phyloP scores from a whole-genome alignment of 371 early-diverging fungal genomes.

The Mortierella sp. region DNA sequence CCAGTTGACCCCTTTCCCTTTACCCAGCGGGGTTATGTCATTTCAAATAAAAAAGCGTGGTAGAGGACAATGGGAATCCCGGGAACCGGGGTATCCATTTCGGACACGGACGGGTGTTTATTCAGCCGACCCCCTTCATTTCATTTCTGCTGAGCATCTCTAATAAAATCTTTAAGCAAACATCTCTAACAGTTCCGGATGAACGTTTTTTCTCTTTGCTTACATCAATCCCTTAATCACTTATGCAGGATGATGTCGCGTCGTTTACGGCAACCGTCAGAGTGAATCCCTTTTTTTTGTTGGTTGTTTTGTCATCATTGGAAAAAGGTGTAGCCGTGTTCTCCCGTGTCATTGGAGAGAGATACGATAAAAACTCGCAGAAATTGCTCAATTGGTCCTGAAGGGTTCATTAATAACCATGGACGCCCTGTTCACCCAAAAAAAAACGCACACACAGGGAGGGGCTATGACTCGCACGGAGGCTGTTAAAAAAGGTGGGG shows the following conservation, averaged over 20 bases:
- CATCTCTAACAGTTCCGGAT: background rate
- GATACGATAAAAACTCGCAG: no score
- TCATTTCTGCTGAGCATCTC: no score
- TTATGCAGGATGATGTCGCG: constrained; percentile 1
- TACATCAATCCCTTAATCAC: background rate
- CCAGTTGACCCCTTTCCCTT: constrained; percentile 4
- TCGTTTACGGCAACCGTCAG: no score
- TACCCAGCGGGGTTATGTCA: background rate
- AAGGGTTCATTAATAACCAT: no score
- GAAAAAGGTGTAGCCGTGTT: no score
- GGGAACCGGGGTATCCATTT: constrained; percentile 6
- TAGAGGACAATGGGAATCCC: background rate
- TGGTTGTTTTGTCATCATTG: background rate
- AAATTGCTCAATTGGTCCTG: no score
- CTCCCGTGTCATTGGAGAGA: no score
- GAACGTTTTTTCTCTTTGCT: background rate
- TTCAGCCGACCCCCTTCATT: no score
- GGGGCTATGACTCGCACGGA: constrained; percentile 4
- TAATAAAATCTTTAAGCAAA: no score
- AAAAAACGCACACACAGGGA: no score
- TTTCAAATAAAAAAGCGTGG: background rate
- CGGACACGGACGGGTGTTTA: background rate
- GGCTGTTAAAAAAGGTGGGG: background rate
- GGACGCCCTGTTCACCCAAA: no score
- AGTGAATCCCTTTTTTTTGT: no score